These are phyloP conservation scores for Neocatenulostroma microsporum DNA, from an alignment of 2,329 filamentous ascomycete species.

Conservation along the genomic window DNA sequence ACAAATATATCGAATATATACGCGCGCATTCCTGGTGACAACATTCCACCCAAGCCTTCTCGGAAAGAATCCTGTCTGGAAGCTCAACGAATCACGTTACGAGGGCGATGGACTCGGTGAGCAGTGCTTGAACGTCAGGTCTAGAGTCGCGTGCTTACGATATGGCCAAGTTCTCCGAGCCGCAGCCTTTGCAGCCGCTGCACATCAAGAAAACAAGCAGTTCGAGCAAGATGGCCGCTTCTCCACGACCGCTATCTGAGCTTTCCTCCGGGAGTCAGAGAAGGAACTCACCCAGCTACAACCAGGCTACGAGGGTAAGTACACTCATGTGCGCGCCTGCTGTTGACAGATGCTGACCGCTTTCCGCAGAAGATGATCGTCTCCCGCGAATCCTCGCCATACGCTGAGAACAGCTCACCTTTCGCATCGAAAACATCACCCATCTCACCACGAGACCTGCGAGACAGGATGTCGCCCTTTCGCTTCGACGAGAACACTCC, in stretches of 20 bases:
- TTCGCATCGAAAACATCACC: conserved; percentile 58
- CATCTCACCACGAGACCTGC: conserved; percentile 72
- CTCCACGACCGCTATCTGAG: conserved; percentile 75
- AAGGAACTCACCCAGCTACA: conserved; percentile 89
- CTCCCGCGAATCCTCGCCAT: conserved; percentile 69
- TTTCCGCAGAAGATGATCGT: conserved; percentile 56
- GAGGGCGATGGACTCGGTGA: conserved; percentile 14
- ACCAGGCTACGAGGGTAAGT: conserved; percentile 62
- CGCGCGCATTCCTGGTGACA: too few relatives aligned
- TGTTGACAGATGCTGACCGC: conserved; percentile 15
- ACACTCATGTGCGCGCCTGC: neutral
- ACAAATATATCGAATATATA: too few relatives aligned
- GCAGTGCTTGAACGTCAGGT: neutral
- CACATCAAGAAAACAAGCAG: conserved; percentile 67
- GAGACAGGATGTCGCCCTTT: conserved; percentile 54
- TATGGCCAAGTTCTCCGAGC: conserved; percentile 53
- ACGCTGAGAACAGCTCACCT: conserved; percentile 41
- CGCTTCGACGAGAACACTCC: conserved; percentile 62
- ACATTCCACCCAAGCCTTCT: too few relatives aligned
- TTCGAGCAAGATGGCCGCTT: conserved; percentile 51
- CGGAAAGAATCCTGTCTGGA: too few relatives aligned
- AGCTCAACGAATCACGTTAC: too few relatives aligned
- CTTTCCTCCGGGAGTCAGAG: conserved; percentile 77
- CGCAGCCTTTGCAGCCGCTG: too few relatives aligned
- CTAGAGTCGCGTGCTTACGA: conserved; percentile 10